phyloP scores from a whole-genome alignment of 192 early-diverging fungal genomes.

The Chytriomyces sp. region DNA sequence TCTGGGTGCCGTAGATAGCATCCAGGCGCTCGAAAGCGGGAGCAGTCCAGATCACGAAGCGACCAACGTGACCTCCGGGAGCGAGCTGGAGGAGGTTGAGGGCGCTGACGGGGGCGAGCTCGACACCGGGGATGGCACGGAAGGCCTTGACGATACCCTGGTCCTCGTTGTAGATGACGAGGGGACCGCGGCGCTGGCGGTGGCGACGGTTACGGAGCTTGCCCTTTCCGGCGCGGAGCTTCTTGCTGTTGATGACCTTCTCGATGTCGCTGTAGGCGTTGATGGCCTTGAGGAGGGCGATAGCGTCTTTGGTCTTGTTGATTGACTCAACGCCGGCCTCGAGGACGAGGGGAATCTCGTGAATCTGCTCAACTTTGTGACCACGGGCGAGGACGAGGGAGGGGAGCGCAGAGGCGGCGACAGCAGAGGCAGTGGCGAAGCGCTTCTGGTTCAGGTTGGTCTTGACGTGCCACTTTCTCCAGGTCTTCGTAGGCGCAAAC shows the following conservation, averaged over 20 bases:
- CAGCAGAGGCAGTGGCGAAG: constrained; percentile 93
- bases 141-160: constrained; percentile 92
- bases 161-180: constrained; percentile 94
- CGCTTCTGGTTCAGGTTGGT: constrained; percentile 98
- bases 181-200: constrained; percentile 94
- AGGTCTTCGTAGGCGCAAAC: constrained; percentile 98
- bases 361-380: constrained; percentile 89
- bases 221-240: constrained; percentile 94
- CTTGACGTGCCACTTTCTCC: constrained; percentile 99
- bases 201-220: constrained; percentile 97
- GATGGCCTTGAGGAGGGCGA: constrained; percentile 85
- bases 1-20: constrained; percentile 87
- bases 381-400: constrained; percentile 94
- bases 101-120: constrained; percentile 82
- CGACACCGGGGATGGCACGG: constrained; percentile 98
- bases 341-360: constrained; percentile 90
- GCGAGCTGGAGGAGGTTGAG: constrained; percentile 98
- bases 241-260: constrained; percentile 94
- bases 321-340: constrained; percentile 76
- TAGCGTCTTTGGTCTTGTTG: constrained; percentile 92
- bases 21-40: constrained; percentile 90
- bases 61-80: constrained; percentile 97
- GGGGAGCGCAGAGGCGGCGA: constrained; percentile 92
- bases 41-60: constrained; percentile 99
- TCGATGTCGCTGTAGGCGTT: constrained; percentile 93